Conservation (phyloP, 2,329 filamentous ascomycete genomes). For the Eurotiales sp. region DNA sequence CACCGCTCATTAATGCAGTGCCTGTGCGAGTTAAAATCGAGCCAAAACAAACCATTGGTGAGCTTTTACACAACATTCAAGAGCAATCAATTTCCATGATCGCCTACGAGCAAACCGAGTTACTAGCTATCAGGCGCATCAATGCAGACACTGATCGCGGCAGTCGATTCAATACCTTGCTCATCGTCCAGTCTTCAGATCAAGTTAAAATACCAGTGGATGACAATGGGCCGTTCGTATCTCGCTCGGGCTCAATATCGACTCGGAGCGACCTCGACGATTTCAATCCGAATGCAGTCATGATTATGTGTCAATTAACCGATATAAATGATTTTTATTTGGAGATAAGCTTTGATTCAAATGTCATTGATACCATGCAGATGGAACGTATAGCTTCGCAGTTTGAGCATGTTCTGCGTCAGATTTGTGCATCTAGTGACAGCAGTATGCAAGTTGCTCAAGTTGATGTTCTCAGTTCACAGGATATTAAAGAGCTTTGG, state of each 20-base stretch:
- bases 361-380: neutral
- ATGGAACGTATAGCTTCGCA: constrained; percentile 6
- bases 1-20: constrained; percentile 1
- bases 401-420: constrained; percentile 7
- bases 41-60: neutral
- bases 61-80: neutral
- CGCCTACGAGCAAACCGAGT: constrained; percentile 19
- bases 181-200: constrained; percentile 3
- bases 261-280: constrained; percentile 1
- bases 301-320: constrained; percentile 1
- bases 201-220: neutral
- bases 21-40: neutral
- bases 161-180: constrained; percentile 2
- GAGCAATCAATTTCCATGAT: constrained; percentile 48
- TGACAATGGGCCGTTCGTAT: neutral
- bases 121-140: constrained; percentile 5
- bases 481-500: constrained; percentile 9
- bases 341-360: constrained; percentile 8
- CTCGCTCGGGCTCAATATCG: neutral
- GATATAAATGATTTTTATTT: neutral
- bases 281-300: constrained; percentile 9
- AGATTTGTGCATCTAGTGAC: neutral
- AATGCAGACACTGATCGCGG: neutral
- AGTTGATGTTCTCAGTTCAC: neutral
- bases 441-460: neutral